Base-by-base conservation (phyloP, 306 rosid genomes). In the Gillenia trifoliata region DNA sequence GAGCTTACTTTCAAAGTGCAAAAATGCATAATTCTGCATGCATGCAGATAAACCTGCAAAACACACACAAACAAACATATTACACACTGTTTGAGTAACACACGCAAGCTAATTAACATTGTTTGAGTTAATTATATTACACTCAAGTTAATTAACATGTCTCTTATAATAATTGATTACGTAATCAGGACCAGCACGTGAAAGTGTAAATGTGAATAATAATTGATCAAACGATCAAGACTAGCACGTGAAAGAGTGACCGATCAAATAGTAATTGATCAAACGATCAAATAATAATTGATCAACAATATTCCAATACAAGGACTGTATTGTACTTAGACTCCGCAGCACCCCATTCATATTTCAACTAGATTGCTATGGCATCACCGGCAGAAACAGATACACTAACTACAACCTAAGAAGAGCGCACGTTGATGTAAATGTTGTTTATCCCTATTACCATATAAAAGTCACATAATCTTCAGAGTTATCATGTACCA, bases 151-250 rank as follows among this genome's bases (percentile, higher is more conserved):
- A n/a, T n/a, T n/a, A n/a, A n/a, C n/a, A n/a, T n/a, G n/a, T n/a
- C n/a, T n/a, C n/a, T n/a, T n/a, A 1, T 57, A 57, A 57, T 57
- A 57, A 11, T 4, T 57, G 19, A 11, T 23, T 31, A 11, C 7
- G 8, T 5, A 0, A 25, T 12, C 0, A 1, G 1, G 2, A 55
- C 0, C 4, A 6, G 4, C 0, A 22, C 1, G 2, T 55, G 1
- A 55, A 4, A 57, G 19, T 23, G 5, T 25, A 5, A 23, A 25
- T 11, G 1, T 5, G 3, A 11, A 59, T 59, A 4, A 59, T 59
- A 26, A 55, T n/a, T 22, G 11, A 55, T 22, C 11, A 7, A 3
- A 36, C 8, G 7, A 36, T 36, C 11, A 36, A 36, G 11, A 36
- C 40, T 11, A 36, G 0, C 40, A 8, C 40, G 0, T 50, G 7